A percentile compares a stretch with the other conserved stretches of the same genome.
These are phyloP conservation scores for Chloranthus sessilifolius DNA, from an alignment of 164 flowering plant species.

Conservation along the genomic window DNA sequence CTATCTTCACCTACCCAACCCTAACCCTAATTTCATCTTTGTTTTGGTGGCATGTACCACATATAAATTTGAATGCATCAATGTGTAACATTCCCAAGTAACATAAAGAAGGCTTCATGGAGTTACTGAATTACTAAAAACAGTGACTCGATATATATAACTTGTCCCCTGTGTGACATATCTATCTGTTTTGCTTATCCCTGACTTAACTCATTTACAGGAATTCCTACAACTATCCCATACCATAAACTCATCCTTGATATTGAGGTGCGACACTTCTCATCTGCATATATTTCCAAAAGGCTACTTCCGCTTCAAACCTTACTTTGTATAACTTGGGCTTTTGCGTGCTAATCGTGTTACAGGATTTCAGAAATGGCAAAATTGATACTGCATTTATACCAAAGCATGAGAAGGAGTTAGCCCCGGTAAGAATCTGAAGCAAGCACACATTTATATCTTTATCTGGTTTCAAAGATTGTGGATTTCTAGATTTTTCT, in stretches of 20 bases:
- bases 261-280: slow-evolving; percentile 50
- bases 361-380: slow-evolving; percentile 90
- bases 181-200: neutral
- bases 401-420: slow-evolving; percentile 87
- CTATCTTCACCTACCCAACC: too few species aligned
- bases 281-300: neutral
- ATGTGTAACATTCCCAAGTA: too few species aligned
- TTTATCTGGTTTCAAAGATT: too few species aligned
- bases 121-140: too few species aligned
- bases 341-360: slow-evolving; percentile 8
- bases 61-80: too few species aligned
- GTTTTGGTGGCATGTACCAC: too few species aligned
- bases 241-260: slow-evolving; percentile 98
- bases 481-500: too few species aligned
- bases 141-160: too few species aligned
- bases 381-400: slow-evolving; percentile 95
- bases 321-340: neutral
- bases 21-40: too few species aligned
- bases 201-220: slow-evolving; percentile 27
- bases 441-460: too few species aligned
- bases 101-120: too few species aligned
- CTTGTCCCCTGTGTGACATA: neutral
- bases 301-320: too few species aligned
- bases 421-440: slow-evolving; percentile 51
- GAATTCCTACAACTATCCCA: slow-evolving; percentile 93